Evolutionary conservation across 768 basidiomycete species (phyloP), one percentile per base, ranked within the genome.

Genomic region (Naganishia randhawae): DNA sequence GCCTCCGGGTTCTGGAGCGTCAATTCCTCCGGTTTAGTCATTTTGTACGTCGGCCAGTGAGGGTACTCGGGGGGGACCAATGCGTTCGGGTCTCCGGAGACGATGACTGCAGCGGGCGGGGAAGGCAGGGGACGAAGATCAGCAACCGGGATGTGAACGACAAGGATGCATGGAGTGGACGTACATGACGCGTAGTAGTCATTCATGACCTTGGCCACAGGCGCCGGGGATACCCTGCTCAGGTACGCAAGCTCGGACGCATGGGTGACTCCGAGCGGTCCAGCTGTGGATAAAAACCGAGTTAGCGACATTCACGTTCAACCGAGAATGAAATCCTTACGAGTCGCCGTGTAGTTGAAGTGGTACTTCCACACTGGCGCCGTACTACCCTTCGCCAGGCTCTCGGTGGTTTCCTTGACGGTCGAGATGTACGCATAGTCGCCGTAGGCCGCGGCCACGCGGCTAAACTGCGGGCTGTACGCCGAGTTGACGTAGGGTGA

Each of bases 281-380:
- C 33, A 32, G 63, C 51, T 53, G n/a, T n/a, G n/a, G n/a, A 31
- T 31, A 8, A n/a, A 10, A 31, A 5, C 27, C 14, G 27, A 53
- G 50, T 53, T 9, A 53, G 51, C 50, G 41, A 10, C 41, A 42
- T 42, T 42, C 41, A 42, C 41, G 45, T 22, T 48, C 37, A 39
- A 6, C n/a, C 13, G 29, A 25, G 27, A 31, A 22, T 4, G 2
- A 27, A 22, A 66, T 11, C 19, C 50, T 2, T 37, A 51, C 64
- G 32, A n/a, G 48, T 37, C 0, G 51, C 52, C 51, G 52, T 66
- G 22, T 54, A 42, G 32, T 66, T 41, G 52, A 66, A 66, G 27
- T 41, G 50, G 41, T 66, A 66, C 65, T 66, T 66, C 65, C 65
- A 66, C 7, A 66, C 52, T 10, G 63, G 27, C 13, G 32, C 50